phyloP scores from a whole-genome alignment of 352 stramenopile species.

The Peronospora tabacina region DNA sequence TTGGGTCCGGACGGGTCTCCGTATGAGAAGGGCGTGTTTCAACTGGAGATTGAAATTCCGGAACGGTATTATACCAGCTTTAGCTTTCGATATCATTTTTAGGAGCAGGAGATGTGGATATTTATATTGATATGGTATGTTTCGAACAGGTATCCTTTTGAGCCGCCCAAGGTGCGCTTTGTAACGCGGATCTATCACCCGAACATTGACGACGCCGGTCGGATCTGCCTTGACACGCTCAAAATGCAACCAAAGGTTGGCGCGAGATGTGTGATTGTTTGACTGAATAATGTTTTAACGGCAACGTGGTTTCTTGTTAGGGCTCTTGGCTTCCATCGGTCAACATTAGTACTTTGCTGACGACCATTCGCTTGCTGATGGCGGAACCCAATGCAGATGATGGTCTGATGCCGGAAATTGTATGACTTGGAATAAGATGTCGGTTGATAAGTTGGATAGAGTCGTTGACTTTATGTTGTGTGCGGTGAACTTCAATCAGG shows the following conservation, averaged over 20 bases:
- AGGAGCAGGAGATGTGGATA: neutral
- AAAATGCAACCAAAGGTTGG: slow-evolving; percentile 86
- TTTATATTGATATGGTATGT: slow-evolving; percentile 4
- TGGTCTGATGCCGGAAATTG: slow-evolving; percentile 86
- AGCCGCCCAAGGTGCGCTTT: slow-evolving; percentile 75
- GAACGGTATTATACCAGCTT: slow-evolving; percentile 25
- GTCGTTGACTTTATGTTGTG: neutral
- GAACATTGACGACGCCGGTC: slow-evolving; percentile 79
- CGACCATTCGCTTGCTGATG: slow-evolving; percentile 88
- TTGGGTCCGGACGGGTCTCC: slow-evolving; percentile 70
- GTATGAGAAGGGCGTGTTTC: slow-evolving; percentile 74
- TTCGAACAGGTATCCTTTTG: slow-evolving; percentile 72
- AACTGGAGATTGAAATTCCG: slow-evolving; percentile 64
- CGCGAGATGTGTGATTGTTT: neutral
- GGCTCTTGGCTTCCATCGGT: slow-evolving; percentile 88
- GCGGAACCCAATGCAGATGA: slow-evolving; percentile 87
- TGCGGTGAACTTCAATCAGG: slow-evolving; percentile 24
- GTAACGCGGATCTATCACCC: slow-evolving; percentile 77
- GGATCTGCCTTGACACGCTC: slow-evolving; percentile 88
- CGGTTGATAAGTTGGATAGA: neutral
- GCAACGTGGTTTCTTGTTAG: slow-evolving; percentile 16
- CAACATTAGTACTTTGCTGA: slow-evolving; percentile 87
- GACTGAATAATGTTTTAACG: neutral
- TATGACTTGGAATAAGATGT: slow-evolving; percentile 19
- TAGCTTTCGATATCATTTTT: neutral